These are phyloP conservation scores for Aspergillus sp. DNA, from an alignment of 2,329 filamentous ascomycete species.

Conservation along the genomic window DNA sequence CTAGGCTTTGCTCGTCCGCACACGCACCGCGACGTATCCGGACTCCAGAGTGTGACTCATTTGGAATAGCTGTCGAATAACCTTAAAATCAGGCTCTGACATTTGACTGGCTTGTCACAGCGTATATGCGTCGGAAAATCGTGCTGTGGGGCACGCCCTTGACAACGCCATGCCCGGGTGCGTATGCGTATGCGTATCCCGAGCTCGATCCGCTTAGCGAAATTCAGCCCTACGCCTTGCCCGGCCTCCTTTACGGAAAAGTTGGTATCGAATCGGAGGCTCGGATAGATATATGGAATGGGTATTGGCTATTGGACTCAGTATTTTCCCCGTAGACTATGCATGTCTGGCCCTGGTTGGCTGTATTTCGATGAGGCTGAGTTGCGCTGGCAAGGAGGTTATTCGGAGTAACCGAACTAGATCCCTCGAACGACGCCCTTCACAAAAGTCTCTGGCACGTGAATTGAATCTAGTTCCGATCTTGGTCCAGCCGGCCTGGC, in stretches of 20 bases:
- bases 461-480: no score
- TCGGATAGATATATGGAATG: background rate
- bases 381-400: no score
- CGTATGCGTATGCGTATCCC: background rate
- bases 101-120: background rate
- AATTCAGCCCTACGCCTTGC: background rate
- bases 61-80: background rate
- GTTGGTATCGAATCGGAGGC: rapidly evolving
- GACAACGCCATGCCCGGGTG: no score
- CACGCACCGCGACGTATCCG: background rate
- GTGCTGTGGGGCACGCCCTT: background rate
- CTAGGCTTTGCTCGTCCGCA: background rate
- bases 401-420: no score
- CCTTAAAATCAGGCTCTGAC: background rate
- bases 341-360: no score
- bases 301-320: no score
- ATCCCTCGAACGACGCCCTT: no score
- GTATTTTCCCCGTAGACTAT: no score
- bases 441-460: no score
- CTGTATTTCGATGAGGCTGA: no score
- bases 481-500: no score
- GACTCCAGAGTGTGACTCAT: background rate
- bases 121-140: background rate
- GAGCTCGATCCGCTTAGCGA: no score
- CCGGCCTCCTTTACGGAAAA: background rate